Evolutionary conservation across 257 asterid genomes (phyloP).

Genomic region (Henckelia pumila): DNA sequence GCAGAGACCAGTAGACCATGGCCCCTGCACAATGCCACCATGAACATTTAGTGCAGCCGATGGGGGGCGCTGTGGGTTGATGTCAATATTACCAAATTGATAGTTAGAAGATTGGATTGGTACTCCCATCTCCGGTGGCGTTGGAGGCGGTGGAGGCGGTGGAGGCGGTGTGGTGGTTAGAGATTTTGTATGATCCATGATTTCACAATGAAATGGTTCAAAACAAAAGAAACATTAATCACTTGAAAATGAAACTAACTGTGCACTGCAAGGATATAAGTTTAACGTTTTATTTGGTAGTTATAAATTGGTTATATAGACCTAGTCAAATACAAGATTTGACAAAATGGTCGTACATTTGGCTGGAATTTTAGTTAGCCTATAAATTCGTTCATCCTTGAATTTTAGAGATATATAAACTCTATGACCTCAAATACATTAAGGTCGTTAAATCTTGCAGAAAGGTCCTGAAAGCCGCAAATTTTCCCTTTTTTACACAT

Average conservation of each 20-base stretch:
- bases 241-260: not conserved
- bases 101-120: slow-evolving; percentile 1
- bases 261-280: too few relatives aligned
- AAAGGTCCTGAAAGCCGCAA: too few relatives aligned
- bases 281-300: too few relatives aligned
- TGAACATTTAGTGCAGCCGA: not conserved
- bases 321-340: not conserved
- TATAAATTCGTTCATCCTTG: not conserved
- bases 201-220: not conserved
- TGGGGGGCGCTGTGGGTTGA: slow-evolving; percentile 2
- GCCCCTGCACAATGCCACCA: slow-evolving; percentile 22
- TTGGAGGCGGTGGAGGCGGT: not conserved
- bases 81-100: not conserved
- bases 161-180: not conserved
- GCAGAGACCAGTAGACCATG: slow-evolving; percentile 48
- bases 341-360: not conserved
- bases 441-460: too few relatives aligned
- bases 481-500: too few relatives aligned
- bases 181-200: not conserved
- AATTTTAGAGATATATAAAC: too few relatives aligned
- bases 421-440: too few relatives aligned
- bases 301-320: too few relatives aligned
- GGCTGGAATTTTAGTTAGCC: not conserved
- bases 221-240: too few relatives aligned
- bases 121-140: not conserved